Evolutionary conservation across 2,329 filamentous ascomycete genomes (phyloP), one percentile per base, ranked within the genome.

Genomic region (Coleophoma eucalyptorum): DNA sequence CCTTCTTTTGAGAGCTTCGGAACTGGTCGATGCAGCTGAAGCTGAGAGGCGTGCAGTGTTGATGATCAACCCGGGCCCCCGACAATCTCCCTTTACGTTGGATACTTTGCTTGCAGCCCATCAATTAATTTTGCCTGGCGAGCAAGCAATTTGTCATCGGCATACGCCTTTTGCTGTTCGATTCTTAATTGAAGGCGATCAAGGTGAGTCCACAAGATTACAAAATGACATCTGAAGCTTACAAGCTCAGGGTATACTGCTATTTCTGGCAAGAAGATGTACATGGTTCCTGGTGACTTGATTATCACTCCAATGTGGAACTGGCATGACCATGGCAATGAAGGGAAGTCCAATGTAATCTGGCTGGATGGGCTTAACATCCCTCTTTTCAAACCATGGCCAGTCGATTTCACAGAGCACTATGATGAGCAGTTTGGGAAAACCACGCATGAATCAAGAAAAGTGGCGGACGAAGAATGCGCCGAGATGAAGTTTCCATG

Each of bases 281-380:
- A 61, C 11, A 76, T 77, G 72, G 55, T 69, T 19, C 62, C 64
- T 3, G 71, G 72, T 16, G 73, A 76, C 54, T 67, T 76, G 5
- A 74, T 77, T 33, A 57, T 76, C 1, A 76, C 73, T 0, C 73
- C 73, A 0, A 69, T 66, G 0, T 76, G 73, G 73, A 70, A 74
- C 53, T 76, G 70, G 64, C 72, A 74, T 52, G 72, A 76, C 54
- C 73, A 76, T 52, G 74, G 73, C 5, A 75, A 76, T 44, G 71
- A 76, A 40, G 71, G 72, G 0, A 62, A 63, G 1, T 66, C 67
- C 1, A 69, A 70, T 1, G 72, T 75, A 67, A 73, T 76, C 40
- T 76, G 73, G 73, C 62, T 76, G 2, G 73, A 76, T 53, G 72
- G 69, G 1, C 58, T 76, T 2, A 70, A 75, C 59, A 55, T 75